Conservation (phyloP, 495 filamentous ascomycete species). For the Podospora comata region DNA sequence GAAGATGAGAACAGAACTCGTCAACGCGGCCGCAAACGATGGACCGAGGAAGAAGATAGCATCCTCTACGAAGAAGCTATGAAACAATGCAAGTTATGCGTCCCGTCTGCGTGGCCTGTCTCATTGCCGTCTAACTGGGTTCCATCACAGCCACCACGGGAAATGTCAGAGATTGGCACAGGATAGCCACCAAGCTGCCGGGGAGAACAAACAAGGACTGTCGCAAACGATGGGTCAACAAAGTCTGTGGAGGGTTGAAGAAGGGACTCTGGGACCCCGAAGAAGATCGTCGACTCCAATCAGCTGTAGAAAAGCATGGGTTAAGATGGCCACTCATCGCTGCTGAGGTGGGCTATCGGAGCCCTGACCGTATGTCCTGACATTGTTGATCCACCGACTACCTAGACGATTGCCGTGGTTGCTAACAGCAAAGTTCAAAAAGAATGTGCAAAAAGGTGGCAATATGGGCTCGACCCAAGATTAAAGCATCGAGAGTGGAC, state of each 20-base stretch:
- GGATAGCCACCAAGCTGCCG: slow-evolving; percentile 8
- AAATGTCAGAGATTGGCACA: slow-evolving; percentile 8
- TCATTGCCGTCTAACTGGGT: not conserved
- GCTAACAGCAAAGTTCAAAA: not conserved
- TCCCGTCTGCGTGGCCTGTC: not conserved
- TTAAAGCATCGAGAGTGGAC: slow-evolving; percentile 10
- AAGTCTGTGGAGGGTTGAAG: slow-evolving; percentile 7
- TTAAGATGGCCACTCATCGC: slow-evolving; percentile 7
- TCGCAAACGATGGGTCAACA: slow-evolving; percentile 12
- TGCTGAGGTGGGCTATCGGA: slow-evolving; percentile 9
- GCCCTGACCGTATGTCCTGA: slow-evolving; percentile 3
- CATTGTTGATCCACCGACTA: not conserved
- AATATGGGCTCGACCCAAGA: slow-evolving; percentile 9
- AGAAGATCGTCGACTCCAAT: slow-evolving; percentile 4
- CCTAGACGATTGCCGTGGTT: not conserved
- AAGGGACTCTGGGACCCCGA: slow-evolving; percentile 11
- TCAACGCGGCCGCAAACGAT: slow-evolving; percentile 7
- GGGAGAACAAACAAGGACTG: slow-evolving; percentile 12
- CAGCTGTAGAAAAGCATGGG: slow-evolving; percentile 9
- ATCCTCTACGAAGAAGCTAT: slow-evolving; percentile 8
- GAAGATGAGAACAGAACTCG: not conserved
- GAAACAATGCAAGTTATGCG: not conserved
- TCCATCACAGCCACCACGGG: not conserved
- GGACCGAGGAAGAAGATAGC: slow-evolving; percentile 6
- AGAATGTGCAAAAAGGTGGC: slow-evolving; percentile 11